phyloP scores from a whole-genome alignment of 768 basidiomycete species.

The Coprinellus aureogranulatus region DNA sequence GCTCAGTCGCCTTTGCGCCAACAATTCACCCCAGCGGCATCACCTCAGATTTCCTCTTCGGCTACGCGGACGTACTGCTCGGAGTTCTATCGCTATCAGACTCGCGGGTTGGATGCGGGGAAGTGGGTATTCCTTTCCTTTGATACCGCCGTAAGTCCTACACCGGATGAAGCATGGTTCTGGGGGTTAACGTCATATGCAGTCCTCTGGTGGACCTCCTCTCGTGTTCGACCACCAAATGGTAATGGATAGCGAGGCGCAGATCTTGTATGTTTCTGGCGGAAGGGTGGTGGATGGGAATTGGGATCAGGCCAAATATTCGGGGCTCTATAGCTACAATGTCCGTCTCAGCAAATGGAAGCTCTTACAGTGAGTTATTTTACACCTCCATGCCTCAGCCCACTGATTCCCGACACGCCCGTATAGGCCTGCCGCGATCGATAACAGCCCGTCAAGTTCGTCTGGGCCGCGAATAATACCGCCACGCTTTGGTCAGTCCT shows the following conservation, averaged over 20 bases:
- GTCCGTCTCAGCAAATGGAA: slow-evolving; percentile 66
- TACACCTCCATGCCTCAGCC: neutral
- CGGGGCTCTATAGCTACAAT: slow-evolving; percentile 73
- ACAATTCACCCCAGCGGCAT: slow-evolving; percentile 5
- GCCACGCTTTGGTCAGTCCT: slow-evolving; percentile 55
- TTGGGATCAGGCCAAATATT: slow-evolving; percentile 57
- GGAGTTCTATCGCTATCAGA: slow-evolving; percentile 78
- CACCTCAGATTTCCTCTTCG: slow-evolving; percentile 1
- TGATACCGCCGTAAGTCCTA: slow-evolving; percentile 58
- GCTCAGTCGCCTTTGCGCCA: slow-evolving; percentile 19
- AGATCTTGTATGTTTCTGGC: slow-evolving; percentile 74
- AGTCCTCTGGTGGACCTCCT: slow-evolving; percentile 69
- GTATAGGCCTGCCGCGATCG: slow-evolving; percentile 11
- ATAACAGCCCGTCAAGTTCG: slow-evolving; percentile 14
- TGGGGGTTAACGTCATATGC: neutral
- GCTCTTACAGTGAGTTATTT: slow-evolving; percentile 61
- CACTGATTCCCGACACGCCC: slow-evolving; percentile 10
- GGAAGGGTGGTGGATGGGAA: slow-evolving; percentile 71
- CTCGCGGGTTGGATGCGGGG: slow-evolving; percentile 55
- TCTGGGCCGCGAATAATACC: slow-evolving; percentile 42
- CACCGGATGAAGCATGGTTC: slow-evolving; percentile 1
- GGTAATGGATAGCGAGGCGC: slow-evolving; percentile 68
- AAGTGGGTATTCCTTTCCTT: slow-evolving; percentile 71
- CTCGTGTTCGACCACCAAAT: slow-evolving; percentile 81
- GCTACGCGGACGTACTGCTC: slow-evolving; percentile 42